Conservation (phyloP, 352 stramenopile species). For the Phytophthora europaea region DNA sequence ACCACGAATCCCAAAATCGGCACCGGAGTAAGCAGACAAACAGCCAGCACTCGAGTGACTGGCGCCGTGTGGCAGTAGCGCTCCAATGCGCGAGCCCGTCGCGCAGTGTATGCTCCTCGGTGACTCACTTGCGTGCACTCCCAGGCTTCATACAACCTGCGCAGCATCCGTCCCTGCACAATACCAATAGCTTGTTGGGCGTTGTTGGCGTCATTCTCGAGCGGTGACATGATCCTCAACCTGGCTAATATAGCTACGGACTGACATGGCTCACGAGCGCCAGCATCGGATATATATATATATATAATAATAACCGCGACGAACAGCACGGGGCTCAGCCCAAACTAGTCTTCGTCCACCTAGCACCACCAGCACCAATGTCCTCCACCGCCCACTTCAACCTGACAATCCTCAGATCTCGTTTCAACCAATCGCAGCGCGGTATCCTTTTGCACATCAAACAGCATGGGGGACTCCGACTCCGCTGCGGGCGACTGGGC, state of each 20-base stretch:
- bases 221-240: neutral
- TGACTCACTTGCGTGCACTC: conserved; percentile 19
- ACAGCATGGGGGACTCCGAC: neutral
- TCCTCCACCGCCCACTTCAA: neutral
- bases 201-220: neutral
- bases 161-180: neutral
- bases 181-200: no score
- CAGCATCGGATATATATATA: no score
- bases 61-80: conserved; percentile 20
- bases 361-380: neutral
- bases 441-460: neutral
- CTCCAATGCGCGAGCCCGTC: conserved; percentile 18
- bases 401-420: neutral
- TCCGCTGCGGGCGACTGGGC: conserved; percentile 47
- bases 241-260: neutral
- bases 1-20: conserved; percentile 17
- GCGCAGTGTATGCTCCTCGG: conserved; percentile 13
- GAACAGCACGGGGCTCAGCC: neutral
- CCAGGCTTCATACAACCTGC: conserved; percentile 7
- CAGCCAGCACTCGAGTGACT: conserved; percentile 9
- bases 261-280: neutral
- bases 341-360: neutral
- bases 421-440: neutral
- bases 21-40: conserved; percentile 25
- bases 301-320: no score